Percentiles rank a stretch among this genome's conserved stretches.
Conservation (phyloP, 768 basidiomycete genomes). For the Clavulina sp. region DNA sequence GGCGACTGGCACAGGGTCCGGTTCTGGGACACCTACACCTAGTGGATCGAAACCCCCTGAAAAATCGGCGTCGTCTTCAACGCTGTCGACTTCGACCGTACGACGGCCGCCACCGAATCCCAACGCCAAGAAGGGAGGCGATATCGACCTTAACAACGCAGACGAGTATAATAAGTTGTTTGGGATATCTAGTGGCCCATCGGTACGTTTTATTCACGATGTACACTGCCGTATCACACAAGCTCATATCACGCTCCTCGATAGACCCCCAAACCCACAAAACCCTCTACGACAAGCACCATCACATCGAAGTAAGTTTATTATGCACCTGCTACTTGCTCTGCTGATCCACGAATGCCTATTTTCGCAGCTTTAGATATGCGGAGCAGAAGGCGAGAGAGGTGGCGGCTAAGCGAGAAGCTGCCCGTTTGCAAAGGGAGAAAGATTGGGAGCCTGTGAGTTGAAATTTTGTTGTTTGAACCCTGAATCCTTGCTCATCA, state of each 20-base stretch:
- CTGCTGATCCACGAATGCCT: background rate
- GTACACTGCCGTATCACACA: background rate
- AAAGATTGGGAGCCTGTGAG: slow-evolving; percentile 6
- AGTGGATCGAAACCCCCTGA: background rate
- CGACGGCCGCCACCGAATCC: background rate
- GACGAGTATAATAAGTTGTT: background rate
- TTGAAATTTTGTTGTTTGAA: background rate
- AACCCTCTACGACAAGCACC: background rate
- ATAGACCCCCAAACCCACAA: slow-evolving; percentile 1
- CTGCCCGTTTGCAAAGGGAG: slow-evolving; percentile 30
- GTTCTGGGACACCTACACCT: background rate
- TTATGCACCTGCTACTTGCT: background rate
- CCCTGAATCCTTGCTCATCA: background rate
- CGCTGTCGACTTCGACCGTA: background rate
- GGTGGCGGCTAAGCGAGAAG: slow-evolving; percentile 50
- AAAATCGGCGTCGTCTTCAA: background rate
- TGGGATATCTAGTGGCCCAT: background rate
- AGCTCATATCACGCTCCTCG: background rate
- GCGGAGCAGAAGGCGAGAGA: slow-evolving; percentile 48
- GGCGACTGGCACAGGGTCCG: background rate
- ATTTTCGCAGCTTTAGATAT: slow-evolving; percentile 23
- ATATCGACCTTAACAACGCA: background rate
- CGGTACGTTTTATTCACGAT: slow-evolving; percentile 4
- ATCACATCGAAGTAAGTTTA: background rate
- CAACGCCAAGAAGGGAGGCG: background rate